Evolutionary conservation across 1,284 basidiomycete species (phyloP), one percentile per base, ranked within the genome.

Genomic region (Ganoderma multipileum): DNA sequence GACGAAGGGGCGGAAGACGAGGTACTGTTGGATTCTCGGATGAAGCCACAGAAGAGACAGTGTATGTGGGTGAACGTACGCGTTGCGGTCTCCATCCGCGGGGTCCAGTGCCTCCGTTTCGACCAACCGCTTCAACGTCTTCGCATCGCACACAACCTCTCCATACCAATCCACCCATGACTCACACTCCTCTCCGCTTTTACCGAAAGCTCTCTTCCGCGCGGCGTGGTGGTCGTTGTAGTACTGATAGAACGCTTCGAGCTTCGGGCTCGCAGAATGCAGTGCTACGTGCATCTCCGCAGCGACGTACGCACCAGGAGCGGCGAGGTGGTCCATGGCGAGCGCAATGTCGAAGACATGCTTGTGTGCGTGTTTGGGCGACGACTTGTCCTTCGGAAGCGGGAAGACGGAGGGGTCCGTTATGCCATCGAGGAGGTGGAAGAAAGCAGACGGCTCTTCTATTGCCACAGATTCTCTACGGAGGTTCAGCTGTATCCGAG

Each of bases 121-220:
- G 20, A 87, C 86, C 41, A 93, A 82, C 57, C 81, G 83, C 55
- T 82, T 83, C 62, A 96, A 82, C 3, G 83, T 87, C 52, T 92
- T 88, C 3, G 87, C 85, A 65, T 90, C 89, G 76, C 95, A 97
- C 12, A 93, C 88, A 20, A 89, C 85, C 68, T 89, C 82, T 0
- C 94, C 94, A 74, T 92, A 91, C 92, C 94, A 96, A 69, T 96
- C 93, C 3, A 97, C 91, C 95, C 95, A 97, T 23, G 91, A 91
- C 0, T 85, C 89, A 76, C 95, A 96, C 0, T 77, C 74, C 23
- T 77, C 76, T 14, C 81, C 59, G 33, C 33, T 38, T 12, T 38
- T 58, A 1, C 36, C 59, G 11, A 33, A 55, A 1, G 42, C 67
- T 1, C 23, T 61, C 1, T 33, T 47, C 33, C 71, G 79, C 7